phyloP scores from a whole-genome alignment of 495 filamentous ascomycete genomes.

The Penicillium robsamsonii region DNA sequence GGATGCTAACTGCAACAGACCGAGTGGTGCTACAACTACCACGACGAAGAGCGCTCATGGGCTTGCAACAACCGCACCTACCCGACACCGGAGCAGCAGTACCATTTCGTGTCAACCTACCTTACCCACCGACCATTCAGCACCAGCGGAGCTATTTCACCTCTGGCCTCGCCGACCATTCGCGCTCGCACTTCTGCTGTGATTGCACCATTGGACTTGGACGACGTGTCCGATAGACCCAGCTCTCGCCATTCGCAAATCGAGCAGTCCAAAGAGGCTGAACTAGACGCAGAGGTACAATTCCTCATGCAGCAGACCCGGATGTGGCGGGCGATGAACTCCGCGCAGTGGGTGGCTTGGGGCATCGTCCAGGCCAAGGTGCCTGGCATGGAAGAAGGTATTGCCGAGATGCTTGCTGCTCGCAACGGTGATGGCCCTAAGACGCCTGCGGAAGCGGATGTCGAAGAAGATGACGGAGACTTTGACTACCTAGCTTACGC shows the following conservation, averaged over 20 bases:
- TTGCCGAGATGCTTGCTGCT: conserved; percentile 22
- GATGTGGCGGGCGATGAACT: conserved; percentile 83
- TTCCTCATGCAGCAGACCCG: conserved; percentile 71
- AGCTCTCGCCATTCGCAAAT: conserved; percentile 38
- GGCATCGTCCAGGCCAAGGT: conserved; percentile 92
- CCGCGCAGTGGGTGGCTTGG: conserved; percentile 93
- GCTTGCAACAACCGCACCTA: conserved; percentile 66
- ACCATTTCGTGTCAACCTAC: conserved; percentile 81
- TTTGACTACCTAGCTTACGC: conserved; percentile 94
- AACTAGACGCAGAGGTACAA: conserved; percentile 60
- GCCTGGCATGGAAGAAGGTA: conserved; percentile 54
- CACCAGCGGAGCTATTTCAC: conserved; percentile 52
- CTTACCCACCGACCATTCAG: conserved; percentile 71
- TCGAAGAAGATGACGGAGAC: conserved; percentile 62
- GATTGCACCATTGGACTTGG: conserved; percentile 36
- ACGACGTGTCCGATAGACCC: conserved; percentile 29
- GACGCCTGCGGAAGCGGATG: conserved; percentile 23
- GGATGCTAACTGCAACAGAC: conserved; percentile 39
- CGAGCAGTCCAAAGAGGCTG: conserved; percentile 58
- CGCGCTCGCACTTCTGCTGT: conserved; percentile 34
- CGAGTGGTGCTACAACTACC: conserved; percentile 99
- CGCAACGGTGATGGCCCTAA: conserved; percentile 13
- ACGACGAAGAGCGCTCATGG: conserved; percentile 62
- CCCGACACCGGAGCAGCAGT: conserved; percentile 78
- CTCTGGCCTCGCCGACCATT: conserved; percentile 48